Base-by-base conservation (phyloP, 768 basidiomycete genomes). In the Tylopilus balloui region DNA sequence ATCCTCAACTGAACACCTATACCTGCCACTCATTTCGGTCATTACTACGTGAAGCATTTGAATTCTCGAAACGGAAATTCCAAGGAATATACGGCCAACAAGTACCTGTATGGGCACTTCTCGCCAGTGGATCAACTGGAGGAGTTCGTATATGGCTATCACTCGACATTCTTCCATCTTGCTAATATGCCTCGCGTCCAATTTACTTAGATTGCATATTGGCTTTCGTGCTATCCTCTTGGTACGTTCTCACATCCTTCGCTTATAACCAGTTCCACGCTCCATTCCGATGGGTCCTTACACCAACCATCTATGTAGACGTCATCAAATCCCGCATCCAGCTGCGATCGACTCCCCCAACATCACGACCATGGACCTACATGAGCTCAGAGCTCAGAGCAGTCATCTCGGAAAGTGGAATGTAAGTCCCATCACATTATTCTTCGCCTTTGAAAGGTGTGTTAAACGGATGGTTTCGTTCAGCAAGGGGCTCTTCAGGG, bases 241-340 rank as follows among this genome's bases (percentile, higher is more conserved):
- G 88, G 86, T 86, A 42, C 8, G 64, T 48, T 13, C 12, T 36
- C 17, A 34, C 34, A 2, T 5, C 4, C 5, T 15, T 15, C n/a
- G 31, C 34, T 19, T 19, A 11, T 36, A 17, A 19, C 10, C 35
- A 36, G n/a, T 11, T 11, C 19, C 35, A 6, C 12, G 35, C 10
- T 36, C 9, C 45, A 34, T 13, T 5, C 19, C 46, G 42, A n/a
- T 19, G 43, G 29, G 20, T 14, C 15, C 31, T 27, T 10, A 17
- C 12, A 14, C 23, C 2, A 0, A 10, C 12, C 9, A 19, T n/a
- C 29, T 24, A 17, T 12, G 19, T 31, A 88, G 93, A 97, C 55
- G 89, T 96, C 5, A 79, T 94, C 27, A 97, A 97, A 71, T 93
- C 91, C 4, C 82, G 92, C 29, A 75, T 96, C 10, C 94, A 97